These are phyloP conservation scores for Delitschia confertaspora DNA, from an alignment of 495 filamentous ascomycete species.

Conservation along the genomic window DNA sequence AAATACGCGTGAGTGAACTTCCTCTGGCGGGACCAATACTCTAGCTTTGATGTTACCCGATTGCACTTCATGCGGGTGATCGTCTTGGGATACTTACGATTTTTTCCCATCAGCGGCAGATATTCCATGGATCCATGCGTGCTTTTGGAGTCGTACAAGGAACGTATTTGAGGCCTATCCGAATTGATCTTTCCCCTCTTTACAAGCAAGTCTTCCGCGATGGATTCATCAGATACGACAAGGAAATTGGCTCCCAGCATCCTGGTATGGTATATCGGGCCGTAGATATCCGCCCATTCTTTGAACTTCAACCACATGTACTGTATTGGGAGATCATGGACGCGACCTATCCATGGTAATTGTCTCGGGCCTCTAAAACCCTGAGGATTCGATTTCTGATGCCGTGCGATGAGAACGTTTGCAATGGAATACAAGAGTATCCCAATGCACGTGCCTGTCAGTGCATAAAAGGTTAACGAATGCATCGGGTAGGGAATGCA, in stretches of 20 bases:
- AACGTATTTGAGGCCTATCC: slow-evolving; percentile 29
- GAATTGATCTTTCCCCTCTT: slow-evolving; percentile 35
- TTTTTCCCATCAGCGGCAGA: slow-evolving; percentile 34
- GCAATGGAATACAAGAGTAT: slow-evolving; percentile 22
- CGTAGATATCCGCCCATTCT: slow-evolving; percentile 37
- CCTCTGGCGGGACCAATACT: slow-evolving; percentile 35
- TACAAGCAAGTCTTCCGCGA: slow-evolving; percentile 37
- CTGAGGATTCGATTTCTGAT: slow-evolving; percentile 24
- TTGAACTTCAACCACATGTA: slow-evolving; percentile 39
- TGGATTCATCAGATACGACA: slow-evolving; percentile 34
- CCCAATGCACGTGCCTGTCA: slow-evolving; percentile 22
- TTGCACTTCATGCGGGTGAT: neutral
- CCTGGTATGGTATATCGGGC: slow-evolving; percentile 34
- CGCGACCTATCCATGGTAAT: slow-evolving; percentile 22
- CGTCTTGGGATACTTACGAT: slow-evolving; percentile 25
- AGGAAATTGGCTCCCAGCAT: slow-evolving; percentile 29
- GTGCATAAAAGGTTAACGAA: slow-evolving; percentile 17
- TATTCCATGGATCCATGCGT: slow-evolving; percentile 35
- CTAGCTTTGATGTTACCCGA: slow-evolving; percentile 14
- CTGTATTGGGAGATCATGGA: slow-evolving; percentile 30
- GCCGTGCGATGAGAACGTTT: slow-evolving; percentile 22
- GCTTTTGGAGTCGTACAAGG: slow-evolving; percentile 30
- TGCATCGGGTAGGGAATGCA: slow-evolving; percentile 21
- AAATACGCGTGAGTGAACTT: slow-evolving; percentile 34
- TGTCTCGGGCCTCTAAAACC: slow-evolving; percentile 19